These are phyloP conservation scores for Penicillium taxi DNA, from an alignment of 495 filamentous ascomycete genomes.

Conservation along the genomic window DNA sequence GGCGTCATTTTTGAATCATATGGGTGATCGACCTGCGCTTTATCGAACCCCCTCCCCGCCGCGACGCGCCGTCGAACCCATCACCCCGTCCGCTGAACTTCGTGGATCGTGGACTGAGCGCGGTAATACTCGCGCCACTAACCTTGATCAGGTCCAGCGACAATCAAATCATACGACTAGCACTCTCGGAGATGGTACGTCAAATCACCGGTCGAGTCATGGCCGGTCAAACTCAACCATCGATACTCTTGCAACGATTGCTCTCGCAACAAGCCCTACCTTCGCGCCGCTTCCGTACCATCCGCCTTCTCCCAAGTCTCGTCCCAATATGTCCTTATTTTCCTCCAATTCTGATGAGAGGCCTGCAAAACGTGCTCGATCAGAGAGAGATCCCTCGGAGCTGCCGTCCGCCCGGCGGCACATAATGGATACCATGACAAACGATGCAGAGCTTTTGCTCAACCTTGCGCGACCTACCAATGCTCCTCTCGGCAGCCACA, in stretches of 20 bases:
- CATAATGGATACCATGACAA: conserved; percentile 42
- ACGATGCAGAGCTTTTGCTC: conserved; percentile 48
- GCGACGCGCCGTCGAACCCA: conserved; percentile 46
- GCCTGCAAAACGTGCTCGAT: conserved; percentile 53
- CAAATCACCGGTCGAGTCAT: conserved; percentile 35
- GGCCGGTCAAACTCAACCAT: conserved; percentile 44
- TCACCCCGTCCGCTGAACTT: conserved; percentile 38
- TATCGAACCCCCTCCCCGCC: conserved; percentile 51
- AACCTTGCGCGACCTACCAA: conserved; percentile 38
- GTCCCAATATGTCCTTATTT: conserved; percentile 26
- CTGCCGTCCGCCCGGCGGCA: conserved; percentile 32
- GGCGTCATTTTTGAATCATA: conserved; percentile 37
- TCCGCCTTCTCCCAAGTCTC: conserved; percentile 25
- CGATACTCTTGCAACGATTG: conserved; percentile 49
- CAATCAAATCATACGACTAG: conserved; percentile 15
- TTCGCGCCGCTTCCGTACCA: conserved; percentile 32
- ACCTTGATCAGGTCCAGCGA: conserved; percentile 23
- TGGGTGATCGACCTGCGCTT: conserved; percentile 36
- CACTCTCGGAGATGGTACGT: conserved; percentile 12
- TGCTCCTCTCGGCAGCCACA: conserved; percentile 22
- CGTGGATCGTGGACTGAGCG: conserved; percentile 29
- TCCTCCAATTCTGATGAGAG: conserved; percentile 33
- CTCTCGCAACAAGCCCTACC: conserved; percentile 43
- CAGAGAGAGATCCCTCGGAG: conserved; percentile 47
- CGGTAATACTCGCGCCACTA: conserved; percentile 19